Conservation (phyloP, 2,329 filamentous ascomycete genomes). For the Aspergillus unguis region DNA sequence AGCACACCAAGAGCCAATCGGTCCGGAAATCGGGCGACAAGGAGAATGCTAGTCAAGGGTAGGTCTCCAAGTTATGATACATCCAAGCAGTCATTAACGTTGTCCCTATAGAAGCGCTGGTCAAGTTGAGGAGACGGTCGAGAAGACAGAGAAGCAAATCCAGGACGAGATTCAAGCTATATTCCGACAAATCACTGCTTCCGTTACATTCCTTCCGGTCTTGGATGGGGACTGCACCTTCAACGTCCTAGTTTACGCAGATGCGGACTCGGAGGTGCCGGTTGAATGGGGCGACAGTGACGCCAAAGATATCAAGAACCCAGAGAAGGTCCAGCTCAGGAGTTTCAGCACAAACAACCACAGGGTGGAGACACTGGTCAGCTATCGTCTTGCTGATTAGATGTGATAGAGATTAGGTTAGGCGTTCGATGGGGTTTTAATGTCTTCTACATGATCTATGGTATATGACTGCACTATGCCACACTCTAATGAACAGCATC, state of each 20-base stretch:
- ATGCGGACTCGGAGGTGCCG: slow-evolving; percentile 92
- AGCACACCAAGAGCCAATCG: slow-evolving; percentile 48
- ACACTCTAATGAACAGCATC: slow-evolving; percentile 5
- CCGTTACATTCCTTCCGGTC: slow-evolving; percentile 93
- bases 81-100: not conserved
- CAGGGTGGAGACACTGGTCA: slow-evolving; percentile 90
- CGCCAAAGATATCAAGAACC: slow-evolving; percentile 91
- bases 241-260: slow-evolving; percentile 96
- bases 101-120: slow-evolving; percentile 28
- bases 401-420: slow-evolving; percentile 11
- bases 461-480: not conserved
- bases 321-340: slow-evolving; percentile 89
- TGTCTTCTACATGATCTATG: not conserved
- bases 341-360: slow-evolving; percentile 96
- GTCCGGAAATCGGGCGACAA: slow-evolving; percentile 57
- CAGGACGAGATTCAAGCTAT: slow-evolving; percentile 94
- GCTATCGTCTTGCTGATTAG: slow-evolving; percentile 64
- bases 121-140: slow-evolving; percentile 38
- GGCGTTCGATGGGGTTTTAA: slow-evolving; percentile 18
- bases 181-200: slow-evolving; percentile 96
- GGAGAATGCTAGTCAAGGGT: slow-evolving; percentile 64
- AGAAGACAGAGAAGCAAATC: slow-evolving; percentile 91
- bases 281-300: slow-evolving; percentile 99
- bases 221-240: slow-evolving; percentile 94
- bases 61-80: slow-evolving; percentile 23